Conservation (phyloP, 2,329 filamentous ascomycete species). For the Hypoxylon sp. region DNA sequence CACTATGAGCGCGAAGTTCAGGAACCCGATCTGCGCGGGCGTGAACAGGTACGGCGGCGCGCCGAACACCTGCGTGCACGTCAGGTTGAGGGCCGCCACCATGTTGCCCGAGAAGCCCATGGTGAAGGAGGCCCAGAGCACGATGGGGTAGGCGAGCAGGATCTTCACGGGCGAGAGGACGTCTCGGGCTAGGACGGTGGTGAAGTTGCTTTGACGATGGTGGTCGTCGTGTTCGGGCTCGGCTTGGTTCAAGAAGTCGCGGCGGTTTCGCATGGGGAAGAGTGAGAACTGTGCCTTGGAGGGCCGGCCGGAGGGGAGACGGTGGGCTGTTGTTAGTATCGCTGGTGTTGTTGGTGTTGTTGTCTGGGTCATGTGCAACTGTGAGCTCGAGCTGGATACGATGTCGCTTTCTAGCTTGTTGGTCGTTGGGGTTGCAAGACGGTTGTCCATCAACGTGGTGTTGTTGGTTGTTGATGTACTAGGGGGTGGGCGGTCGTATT, state of each 20-base stretch:
- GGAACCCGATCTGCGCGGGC: slow-evolving; percentile 55
- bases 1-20: slow-evolving; percentile 56
- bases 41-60: slow-evolving; percentile 56
- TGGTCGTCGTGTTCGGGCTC: not conserved
- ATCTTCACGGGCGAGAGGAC: slow-evolving; percentile 43
- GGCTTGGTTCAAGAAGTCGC: slow-evolving; percentile 14
- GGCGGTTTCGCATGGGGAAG: slow-evolving; percentile 32
- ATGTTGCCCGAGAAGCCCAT: slow-evolving; percentile 46
- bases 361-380: too few species aligned
- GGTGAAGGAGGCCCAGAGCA: slow-evolving; percentile 41
- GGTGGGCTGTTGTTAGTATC: slow-evolving; percentile 31
- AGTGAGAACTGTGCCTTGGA: slow-evolving; percentile 41
- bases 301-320: slow-evolving; percentile 34
- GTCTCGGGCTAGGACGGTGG: slow-evolving; percentile 37
- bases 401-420: slow-evolving; percentile 8
- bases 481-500: slow-evolving; percentile 39
- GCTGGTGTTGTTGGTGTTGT: not conserved
- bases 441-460: not conserved
- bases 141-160: slow-evolving; percentile 44
- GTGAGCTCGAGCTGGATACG: slow-evolving; percentile 16
- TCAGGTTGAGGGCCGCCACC: slow-evolving; percentile 60
- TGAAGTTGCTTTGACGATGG: not conserved
- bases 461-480: not conserved
- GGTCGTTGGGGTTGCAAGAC: not conserved
- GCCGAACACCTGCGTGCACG: slow-evolving; percentile 56